These are phyloP conservation scores for Taphrina wiesneri DNA, from an alignment of 1,139 yeast species.

Conservation along the genomic window DNA sequence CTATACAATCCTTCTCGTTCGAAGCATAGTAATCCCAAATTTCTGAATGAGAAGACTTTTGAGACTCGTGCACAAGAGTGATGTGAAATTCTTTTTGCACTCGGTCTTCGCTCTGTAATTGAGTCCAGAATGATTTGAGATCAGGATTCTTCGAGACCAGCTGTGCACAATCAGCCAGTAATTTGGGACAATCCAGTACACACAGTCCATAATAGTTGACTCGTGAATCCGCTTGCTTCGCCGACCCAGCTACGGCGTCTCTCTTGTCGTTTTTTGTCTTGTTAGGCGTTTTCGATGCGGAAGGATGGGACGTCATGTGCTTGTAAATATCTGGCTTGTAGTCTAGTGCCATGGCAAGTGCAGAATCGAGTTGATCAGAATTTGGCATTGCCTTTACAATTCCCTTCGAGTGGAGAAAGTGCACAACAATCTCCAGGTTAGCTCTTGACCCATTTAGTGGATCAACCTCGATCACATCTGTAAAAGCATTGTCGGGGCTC, in stretches of 20 bases:
- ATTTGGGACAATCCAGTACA: conserved; percentile 19
- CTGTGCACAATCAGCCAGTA: not conserved
- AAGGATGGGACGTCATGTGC: conserved; percentile 34
- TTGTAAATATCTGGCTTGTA: conserved; percentile 31
- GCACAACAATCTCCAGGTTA: conserved; percentile 55
- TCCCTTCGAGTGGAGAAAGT: conserved; percentile 46
- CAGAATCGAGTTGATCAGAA: conserved; percentile 48
- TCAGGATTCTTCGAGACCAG: not conserved
- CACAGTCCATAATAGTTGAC: conserved; percentile 48
- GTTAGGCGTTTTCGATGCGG: conserved; percentile 36
- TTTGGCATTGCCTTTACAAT: conserved; percentile 53
- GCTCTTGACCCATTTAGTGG: conserved; percentile 55
- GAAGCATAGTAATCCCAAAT: conserved; percentile 44
- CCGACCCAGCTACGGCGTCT: not conserved
- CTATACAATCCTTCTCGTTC: conserved; percentile 32
- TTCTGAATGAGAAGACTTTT: conserved; percentile 37
- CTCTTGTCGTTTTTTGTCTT: conserved; percentile 18
- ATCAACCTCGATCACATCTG: conserved; percentile 60
- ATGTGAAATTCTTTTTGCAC: conserved; percentile 70
- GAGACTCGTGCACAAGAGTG: conserved; percentile 63
- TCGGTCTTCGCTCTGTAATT: conserved; percentile 48
- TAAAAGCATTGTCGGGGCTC: conserved; percentile 70
- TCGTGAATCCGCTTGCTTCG: not conserved
- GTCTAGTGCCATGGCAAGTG: conserved; percentile 55
- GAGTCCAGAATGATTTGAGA: conserved; percentile 40